Conservation (phyloP, 2,329 filamentous ascomycete genomes). For the Ophiostoma pallidulum region DNA sequence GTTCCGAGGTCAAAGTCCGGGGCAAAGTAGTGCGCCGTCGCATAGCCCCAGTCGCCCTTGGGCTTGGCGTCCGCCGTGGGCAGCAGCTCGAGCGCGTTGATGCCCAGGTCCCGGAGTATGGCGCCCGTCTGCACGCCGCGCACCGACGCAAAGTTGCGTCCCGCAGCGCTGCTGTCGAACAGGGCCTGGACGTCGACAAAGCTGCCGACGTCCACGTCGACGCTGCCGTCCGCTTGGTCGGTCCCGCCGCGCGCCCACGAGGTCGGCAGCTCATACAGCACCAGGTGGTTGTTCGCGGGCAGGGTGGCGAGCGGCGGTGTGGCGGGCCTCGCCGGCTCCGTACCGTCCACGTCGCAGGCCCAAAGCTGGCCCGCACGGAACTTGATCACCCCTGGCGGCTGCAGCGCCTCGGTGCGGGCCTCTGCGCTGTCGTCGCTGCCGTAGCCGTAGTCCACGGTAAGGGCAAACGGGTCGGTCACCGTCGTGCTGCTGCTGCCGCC, state of each 20-base stretch:
- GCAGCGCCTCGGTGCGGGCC: constrained; percentile 11
- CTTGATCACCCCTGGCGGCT: constrained; percentile 19
- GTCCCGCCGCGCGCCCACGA: constrained; percentile 17
- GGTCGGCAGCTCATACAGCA: constrained; percentile 21
- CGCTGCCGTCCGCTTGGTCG: constrained; percentile 4
- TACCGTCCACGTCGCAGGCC: constrained; percentile 17
- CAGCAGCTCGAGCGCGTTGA: constrained; percentile 21
- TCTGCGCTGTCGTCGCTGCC: not conserved
- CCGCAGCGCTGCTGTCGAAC: constrained; percentile 10
- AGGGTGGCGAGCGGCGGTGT: constrained; percentile 5
- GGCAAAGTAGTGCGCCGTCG: constrained; percentile 20
- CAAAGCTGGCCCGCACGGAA: constrained; percentile 14
- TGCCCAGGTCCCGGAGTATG: constrained; percentile 18
- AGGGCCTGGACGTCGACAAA: constrained; percentile 19
- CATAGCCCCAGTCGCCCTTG: constrained; percentile 18
- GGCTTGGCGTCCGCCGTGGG: constrained; percentile 19
- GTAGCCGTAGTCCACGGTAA: constrained; percentile 18
- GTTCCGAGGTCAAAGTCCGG: constrained; percentile 19
- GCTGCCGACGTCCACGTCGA: constrained; percentile 17
- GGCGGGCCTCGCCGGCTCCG: constrained; percentile 4
- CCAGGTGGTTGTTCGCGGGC: constrained; percentile 19
- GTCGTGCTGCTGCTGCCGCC: too few species aligned
- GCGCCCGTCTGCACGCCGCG: constrained; percentile 7
- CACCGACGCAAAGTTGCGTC: constrained; percentile 13
- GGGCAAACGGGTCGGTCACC: constrained; percentile 19